phyloP scores from a whole-genome alignment of 1,139 yeast genomes.

The Yamadazyma friedrichii region DNA sequence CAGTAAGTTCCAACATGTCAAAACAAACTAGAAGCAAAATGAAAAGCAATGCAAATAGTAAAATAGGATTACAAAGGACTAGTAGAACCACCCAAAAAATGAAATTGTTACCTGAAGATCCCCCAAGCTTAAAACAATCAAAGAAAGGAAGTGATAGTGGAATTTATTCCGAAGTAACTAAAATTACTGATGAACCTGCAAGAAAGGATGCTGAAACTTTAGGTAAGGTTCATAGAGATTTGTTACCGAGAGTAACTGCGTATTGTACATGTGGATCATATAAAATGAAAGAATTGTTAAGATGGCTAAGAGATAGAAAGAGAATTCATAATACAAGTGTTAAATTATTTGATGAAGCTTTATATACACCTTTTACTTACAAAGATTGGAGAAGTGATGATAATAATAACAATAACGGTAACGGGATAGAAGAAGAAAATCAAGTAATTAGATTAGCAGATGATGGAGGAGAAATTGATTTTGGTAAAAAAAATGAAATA shows the following conservation, averaged over 20 bases:
- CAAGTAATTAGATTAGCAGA: slow-evolving; percentile 74
- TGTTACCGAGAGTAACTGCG: slow-evolving; percentile 88
- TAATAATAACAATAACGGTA: slow-evolving; percentile 24
- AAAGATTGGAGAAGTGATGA: slow-evolving; percentile 68
- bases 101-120: slow-evolving; percentile 83
- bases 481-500: slow-evolving; percentile 74
- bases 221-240: slow-evolving; percentile 84
- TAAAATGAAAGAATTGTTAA: slow-evolving; percentile 77
- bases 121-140: slow-evolving; percentile 32
- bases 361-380: slow-evolving; percentile 85
- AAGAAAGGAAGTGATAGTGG: slow-evolving; percentile 31
- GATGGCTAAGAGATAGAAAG: slow-evolving; percentile 83
- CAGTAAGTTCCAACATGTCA: neutral
- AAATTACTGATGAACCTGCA: slow-evolving; percentile 89
- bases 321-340: slow-evolving; percentile 77
- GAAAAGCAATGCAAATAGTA: slow-evolving; percentile 17
- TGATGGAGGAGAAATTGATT: slow-evolving; percentile 92
- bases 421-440: slow-evolving; percentile 22
- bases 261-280: slow-evolving; percentile 95
- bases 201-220: slow-evolving; percentile 91
- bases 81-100: slow-evolving; percentile 86
- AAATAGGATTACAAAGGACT: slow-evolving; percentile 81
- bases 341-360: slow-evolving; percentile 87
- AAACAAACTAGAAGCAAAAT: neutral
- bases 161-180: slow-evolving; percentile 78